A percentile compares a stretch with the other conserved stretches of the same genome.
phyloP scores from a whole-genome alignment of 2,329 filamentous ascomycete species.

The Trichoderma sp. region DNA sequence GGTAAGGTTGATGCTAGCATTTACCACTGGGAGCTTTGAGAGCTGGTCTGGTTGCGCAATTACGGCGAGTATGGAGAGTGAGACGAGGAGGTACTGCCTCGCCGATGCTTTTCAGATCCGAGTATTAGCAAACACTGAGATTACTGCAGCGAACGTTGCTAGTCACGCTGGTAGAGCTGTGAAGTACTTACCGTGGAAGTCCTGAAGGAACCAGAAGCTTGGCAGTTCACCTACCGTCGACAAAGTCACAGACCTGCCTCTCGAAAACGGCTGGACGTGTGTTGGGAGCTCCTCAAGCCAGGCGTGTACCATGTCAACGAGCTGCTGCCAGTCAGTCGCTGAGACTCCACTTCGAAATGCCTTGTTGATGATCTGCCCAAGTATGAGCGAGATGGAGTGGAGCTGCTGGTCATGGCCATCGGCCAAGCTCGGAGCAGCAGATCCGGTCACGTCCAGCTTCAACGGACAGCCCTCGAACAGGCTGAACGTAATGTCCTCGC shows the following conservation, averaged over 20 bases:
- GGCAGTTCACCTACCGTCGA: slow-evolving; percentile 37
- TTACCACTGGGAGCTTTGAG: not conserved
- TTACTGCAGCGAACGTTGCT: not conserved
- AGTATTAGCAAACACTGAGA: not conserved
- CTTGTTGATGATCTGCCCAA: slow-evolving; percentile 49
- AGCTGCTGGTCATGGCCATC: slow-evolving; percentile 37
- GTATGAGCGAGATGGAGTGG: slow-evolving; percentile 47
- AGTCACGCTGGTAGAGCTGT: not conserved
- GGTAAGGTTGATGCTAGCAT: not conserved
- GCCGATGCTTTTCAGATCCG: slow-evolving; percentile 41
- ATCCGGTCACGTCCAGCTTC: slow-evolving; percentile 44
- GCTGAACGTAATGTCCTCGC: slow-evolving; percentile 58
- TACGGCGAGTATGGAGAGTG: slow-evolving; percentile 39
- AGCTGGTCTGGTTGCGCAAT: slow-evolving; percentile 29
- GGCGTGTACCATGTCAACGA: slow-evolving; percentile 32
- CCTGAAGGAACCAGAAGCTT: slow-evolving; percentile 44
- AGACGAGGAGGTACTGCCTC: slow-evolving; percentile 48
- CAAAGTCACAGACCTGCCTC: slow-evolving; percentile 2
- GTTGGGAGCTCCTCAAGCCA: slow-evolving; percentile 42
- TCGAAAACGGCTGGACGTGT: slow-evolving; percentile 40
- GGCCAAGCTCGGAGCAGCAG: slow-evolving; percentile 29
- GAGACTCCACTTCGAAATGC: slow-evolving; percentile 35
- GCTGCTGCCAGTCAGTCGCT: slow-evolving; percentile 31
- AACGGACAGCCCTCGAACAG: slow-evolving; percentile 47
- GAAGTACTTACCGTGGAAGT: slow-evolving; percentile 47